Evolutionary conservation across 2,329 filamentous ascomycete species (phyloP), one percentile per base, ranked within the genome.

Genomic region (Colletotrichum theobromicola): DNA sequence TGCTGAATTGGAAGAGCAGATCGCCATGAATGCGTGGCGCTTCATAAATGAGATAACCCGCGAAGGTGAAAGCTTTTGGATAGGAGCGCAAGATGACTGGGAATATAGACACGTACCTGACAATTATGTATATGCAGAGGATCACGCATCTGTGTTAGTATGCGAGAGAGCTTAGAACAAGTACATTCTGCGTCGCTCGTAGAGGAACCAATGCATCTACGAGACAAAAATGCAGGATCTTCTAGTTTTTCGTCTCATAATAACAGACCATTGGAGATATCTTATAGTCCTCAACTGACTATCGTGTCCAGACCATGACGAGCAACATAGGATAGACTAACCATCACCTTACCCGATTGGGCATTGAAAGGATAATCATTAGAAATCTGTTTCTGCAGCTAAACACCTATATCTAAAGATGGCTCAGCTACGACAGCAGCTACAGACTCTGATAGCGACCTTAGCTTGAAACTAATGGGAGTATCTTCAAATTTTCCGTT

Each of bases 231-330:
- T 21, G 42, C 5, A 46, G 42, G 42, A 21, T 21, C 21, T 10
- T 50, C 2, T 2, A 13, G 7, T 2, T 50, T 50, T 0, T 50
- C 42, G 2, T 50, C 10, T 50, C 1, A 46, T 21, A 4, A 46
- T 18, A 46, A 10, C 42, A 46, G n/a, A 21, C 13, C 7, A 10
- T 46, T 12, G 2, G 2, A 1, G 42, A 6, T 50, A 4, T 50
- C n/a, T 13, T 1, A 4, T 13, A n/a, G 13, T 7, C 21, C 42
- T 12, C 21, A n/a, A 7, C 21, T 50, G 42, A 21, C 7, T 2
- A 12, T 50, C 42, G 42, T 50, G 2, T 10, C n/a, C 0, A n/a
- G 4, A 21, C 13, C 6, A 13, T n/a, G n/a, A 50, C 0, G 2
- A 7, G 42, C n/a, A 50, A 50, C n/a, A n/a, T n/a, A n/a, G n/a